phyloP scores from a whole-genome alignment of 768 basidiomycete genomes.

The Pisolithus sp. region DNA sequence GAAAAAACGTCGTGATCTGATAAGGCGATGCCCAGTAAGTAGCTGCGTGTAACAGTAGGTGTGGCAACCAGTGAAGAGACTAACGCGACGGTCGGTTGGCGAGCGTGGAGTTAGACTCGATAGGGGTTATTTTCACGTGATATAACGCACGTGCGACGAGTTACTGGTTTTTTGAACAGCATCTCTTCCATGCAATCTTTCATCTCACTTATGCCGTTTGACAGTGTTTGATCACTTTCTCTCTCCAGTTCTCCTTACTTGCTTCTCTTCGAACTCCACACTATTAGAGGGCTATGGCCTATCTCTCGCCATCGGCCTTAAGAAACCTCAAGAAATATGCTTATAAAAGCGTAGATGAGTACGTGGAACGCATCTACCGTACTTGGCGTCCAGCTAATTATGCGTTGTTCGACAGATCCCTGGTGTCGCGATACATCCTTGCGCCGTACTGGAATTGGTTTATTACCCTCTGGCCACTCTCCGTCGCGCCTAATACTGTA shows the following conservation, averaged over 20 bases:
- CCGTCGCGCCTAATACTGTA: conserved; percentile 86
- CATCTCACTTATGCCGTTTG: not conserved
- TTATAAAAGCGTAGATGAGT: conserved; percentile 83
- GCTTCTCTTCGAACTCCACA: not conserved
- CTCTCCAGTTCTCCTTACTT: not conserved
- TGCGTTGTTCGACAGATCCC: conserved; percentile 44
- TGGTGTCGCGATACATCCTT: conserved; percentile 69
- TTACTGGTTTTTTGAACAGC: not conserved
- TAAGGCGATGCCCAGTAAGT: too few relatives aligned
- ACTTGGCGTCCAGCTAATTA: not conserved
- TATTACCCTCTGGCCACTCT: conserved; percentile 79
- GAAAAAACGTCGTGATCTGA: too few relatives aligned
- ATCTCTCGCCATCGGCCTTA: conserved; percentile 61
- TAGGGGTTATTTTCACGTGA: not conserved
- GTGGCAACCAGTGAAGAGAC: too few relatives aligned
- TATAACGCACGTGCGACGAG: conserved; percentile 8
- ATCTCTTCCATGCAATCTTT: not conserved
- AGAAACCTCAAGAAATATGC: conserved; percentile 71
- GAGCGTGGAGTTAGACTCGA: too few relatives aligned
- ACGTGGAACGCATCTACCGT: conserved; percentile 17
- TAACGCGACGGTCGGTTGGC: too few relatives aligned
- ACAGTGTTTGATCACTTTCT: not conserved
- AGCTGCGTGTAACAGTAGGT: too few relatives aligned
- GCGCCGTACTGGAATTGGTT: conserved; percentile 90
- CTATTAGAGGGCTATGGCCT: conserved; percentile 41